Evolutionary conservation across 345 rosid genomes (phyloP), one percentile per base, ranked within the genome.

Genomic region (Eucalyptus microcorys): DNA sequence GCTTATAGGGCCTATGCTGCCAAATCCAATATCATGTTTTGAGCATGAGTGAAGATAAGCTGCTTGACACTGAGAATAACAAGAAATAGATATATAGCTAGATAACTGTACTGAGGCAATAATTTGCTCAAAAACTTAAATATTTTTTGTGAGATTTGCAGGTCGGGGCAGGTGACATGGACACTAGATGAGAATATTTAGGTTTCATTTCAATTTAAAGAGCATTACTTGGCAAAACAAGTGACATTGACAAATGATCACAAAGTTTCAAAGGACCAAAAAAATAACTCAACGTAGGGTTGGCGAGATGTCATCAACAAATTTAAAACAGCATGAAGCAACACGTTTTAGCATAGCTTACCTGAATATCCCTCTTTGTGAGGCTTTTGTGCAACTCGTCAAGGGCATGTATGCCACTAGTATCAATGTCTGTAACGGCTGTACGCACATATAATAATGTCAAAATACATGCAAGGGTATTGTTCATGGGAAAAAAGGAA

Each of bases 351-450:
- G 13, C 40, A 81, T 47, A 11, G 76, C 40, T 87, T 91, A 95
- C 97, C 95, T 93, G 93, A 89, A 94, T 86, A 52, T 93, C 96
- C 90, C 94, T 91, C 92, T 95, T 95, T 87, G 90, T 90, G 52
- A 97, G 96, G 86, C 95, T 91, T 64, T 92, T 92, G 87, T 94
- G 89, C 86, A 97, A 85, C 89, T 97, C 98, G 92, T 96, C 95
- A 24, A 96, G 89, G 19, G 96, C 97, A 86, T 97, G 97, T 66
- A 96, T 96, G 47, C 99, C 98, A 21, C 98, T 96, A 6, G 98
- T 96, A 91, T 96, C 99, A 21, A 96, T 96, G 93, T 96, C 98
- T 27, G 96, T 96, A 27, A 96, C 97, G 88, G 99, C 98, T 93
- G 96, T 90, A 92, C 81, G 49, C 50, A 49, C 47, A 24, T 17